phyloP scores from a whole-genome alignment of 768 basidiomycete species.

The Russula vinacea region DNA sequence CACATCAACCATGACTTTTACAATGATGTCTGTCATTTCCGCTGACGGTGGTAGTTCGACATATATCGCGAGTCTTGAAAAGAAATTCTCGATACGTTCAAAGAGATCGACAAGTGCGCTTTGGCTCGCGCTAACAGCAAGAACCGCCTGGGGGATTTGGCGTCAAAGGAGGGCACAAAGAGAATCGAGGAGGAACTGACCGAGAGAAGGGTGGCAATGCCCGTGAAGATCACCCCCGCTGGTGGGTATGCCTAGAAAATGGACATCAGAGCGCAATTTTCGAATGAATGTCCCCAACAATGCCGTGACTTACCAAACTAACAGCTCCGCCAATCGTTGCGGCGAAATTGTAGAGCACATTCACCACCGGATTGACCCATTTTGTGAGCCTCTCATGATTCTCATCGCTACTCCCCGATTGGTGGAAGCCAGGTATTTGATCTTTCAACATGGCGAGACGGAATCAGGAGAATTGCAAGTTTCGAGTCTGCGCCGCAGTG shows the following conservation, averaged over 20 bases:
- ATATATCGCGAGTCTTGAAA: background rate
- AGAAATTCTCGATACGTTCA: background rate
- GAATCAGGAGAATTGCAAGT: slow-evolving; percentile 1
- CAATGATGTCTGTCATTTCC: background rate
- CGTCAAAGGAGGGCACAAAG: too few relatives aligned
- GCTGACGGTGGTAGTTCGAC: background rate
- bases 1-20: background rate
- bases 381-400: slow-evolving; percentile 10
- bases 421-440: background rate
- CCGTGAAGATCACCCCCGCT: background rate
- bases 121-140: background rate
- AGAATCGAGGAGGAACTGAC: background rate
- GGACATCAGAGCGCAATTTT: background rate
- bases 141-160: background rate
- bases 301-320: background rate
- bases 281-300: too few relatives aligned
- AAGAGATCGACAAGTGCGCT: background rate
- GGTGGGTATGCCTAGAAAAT: background rate
- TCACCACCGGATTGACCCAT: background rate
- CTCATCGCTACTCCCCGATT: background rate
- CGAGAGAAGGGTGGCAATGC: background rate
- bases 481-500: background rate
- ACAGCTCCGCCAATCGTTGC: background rate
- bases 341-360: background rate
- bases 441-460: background rate